phyloP scores from a whole-genome alignment of 805 yeast genomes.

The Brettanomyces bruxellensis region DNA sequence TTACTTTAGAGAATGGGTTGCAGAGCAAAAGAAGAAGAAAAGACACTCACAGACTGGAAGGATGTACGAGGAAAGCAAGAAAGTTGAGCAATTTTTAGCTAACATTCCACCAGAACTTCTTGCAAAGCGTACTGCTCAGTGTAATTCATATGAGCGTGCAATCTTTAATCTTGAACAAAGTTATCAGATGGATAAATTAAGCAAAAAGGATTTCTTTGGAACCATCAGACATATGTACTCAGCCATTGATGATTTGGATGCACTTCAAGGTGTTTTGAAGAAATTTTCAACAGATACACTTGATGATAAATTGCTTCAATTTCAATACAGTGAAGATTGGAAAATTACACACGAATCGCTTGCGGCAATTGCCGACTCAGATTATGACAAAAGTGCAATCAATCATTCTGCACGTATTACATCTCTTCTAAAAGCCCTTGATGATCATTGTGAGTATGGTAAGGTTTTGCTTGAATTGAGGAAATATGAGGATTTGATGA shows the following conservation, averaged over 20 bases:
- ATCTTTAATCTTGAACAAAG: conserved; percentile 78
- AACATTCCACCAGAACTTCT: conserved; percentile 58
- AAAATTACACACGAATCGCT: conserved; percentile 79
- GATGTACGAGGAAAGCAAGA: conserved; percentile 7
- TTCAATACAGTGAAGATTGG: conserved; percentile 85
- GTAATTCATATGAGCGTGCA: conserved; percentile 82
- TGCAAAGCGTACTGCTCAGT: conserved; percentile 73
- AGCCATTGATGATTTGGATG: conserved; percentile 80
- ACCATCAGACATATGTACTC: conserved; percentile 77
- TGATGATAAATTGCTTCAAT: conserved; percentile 68
- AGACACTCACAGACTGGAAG: background rate
- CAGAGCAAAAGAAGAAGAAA: conserved; percentile 28
- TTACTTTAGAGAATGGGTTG: conserved; percentile 71
- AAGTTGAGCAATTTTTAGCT: conserved; percentile 40
- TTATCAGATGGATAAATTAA: conserved; percentile 32
- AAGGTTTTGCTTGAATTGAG: conserved; percentile 48
- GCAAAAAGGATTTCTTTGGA: conserved; percentile 31
- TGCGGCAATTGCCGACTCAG: conserved; percentile 45
- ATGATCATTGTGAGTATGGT: conserved; percentile 68
- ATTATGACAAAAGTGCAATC: conserved; percentile 10
- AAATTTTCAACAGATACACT: conserved; percentile 60
- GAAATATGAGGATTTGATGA: conserved; percentile 15
- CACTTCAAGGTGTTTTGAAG: conserved; percentile 77
- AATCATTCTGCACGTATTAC: conserved; percentile 24
- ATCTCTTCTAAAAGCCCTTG: conserved; percentile 59